Evolutionary conservation across 2,329 filamentous ascomycete species (phyloP), one percentile per base, ranked within the genome.

Genomic region (Clonostachys sp.): DNA sequence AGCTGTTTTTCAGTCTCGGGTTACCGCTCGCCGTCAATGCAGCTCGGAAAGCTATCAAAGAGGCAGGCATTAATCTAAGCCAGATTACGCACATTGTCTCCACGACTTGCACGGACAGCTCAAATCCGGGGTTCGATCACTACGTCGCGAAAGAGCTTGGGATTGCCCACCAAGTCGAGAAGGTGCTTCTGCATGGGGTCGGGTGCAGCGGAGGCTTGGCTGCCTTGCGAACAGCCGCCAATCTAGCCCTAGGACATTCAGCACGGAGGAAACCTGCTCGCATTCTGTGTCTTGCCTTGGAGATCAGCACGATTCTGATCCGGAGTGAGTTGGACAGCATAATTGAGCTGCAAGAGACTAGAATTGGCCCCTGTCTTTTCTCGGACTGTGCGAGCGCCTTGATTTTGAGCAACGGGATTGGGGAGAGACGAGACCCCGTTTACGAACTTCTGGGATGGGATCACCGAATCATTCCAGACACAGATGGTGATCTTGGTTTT

Each of bases 361-460:
- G 83, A 34, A 86, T 89, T 55, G 85, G 83, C 3, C 72, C 81
- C 2, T 79, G 78, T 13, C 64, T 89, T 3, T 89, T 89, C 60
- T 86, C 83, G 17, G 85, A 89, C 61, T 87, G 81, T 53, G 84
- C 81, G n/a, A 83, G 83, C 48, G 80, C 84, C 0, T 63, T 80
- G 30, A 68, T 89, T 2, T 58, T 89, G 34, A 83, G 80, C 57
- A 89, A 89, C 56, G 76, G 75, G 1, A 66, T 87, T 46, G 82
- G 77, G 2, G 67, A 65, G 33, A 53, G 61, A 2, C 60, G 61
- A 6, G 64, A 66, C 40, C 69, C 74, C 1, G 57, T 79, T 8
- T 86, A 85, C 56, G 76, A 84, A 30, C 62, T 88, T 20, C 66
- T 86, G 2, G 83, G 81, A 3, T 87, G 84, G 82, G 77, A 84